Conservation (phyloP, 2,329 filamentous ascomycete genomes). For the Microcera coccophila region DNA sequence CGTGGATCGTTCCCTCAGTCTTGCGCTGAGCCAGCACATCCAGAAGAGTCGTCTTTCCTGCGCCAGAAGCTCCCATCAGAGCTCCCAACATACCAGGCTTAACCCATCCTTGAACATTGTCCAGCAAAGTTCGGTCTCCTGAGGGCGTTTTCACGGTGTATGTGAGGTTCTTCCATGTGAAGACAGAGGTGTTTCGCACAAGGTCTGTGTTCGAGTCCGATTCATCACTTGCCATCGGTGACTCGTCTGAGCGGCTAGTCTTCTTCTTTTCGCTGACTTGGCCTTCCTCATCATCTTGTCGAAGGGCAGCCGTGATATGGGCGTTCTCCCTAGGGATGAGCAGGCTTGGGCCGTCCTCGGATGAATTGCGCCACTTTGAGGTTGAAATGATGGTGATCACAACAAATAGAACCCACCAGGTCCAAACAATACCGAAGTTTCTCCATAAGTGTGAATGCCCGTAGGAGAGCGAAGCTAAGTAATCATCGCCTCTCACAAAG, state of each 20-base stretch:
- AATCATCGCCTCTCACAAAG: constrained; percentile 54
- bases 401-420: constrained; percentile 59
- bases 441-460: constrained; percentile 51
- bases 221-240: constrained; percentile 12
- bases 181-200: constrained; percentile 61
- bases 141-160: constrained; percentile 63
- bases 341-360: constrained; percentile 51
- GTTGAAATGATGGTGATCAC: constrained; percentile 57
- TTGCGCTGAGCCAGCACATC: constrained; percentile 78
- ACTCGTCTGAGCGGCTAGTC: constrained; percentile 7
- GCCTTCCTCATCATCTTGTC: constrained; percentile 48
- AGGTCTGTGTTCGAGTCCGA: constrained; percentile 35
- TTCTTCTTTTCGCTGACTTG: constrained; percentile 27
- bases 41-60: constrained; percentile 80
- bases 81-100: constrained; percentile 75
- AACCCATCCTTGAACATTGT: constrained; percentile 80
- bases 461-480: constrained; percentile 54
- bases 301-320: constrained; percentile 31
- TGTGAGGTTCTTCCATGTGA: constrained; percentile 70
- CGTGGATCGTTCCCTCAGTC: constrained; percentile 71
- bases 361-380: constrained; percentile 50
- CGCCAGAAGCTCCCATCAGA: constrained; percentile 77
- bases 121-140: constrained; percentile 65
- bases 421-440: constrained; percentile 60
- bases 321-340: constrained; percentile 60